phyloP scores from a whole-genome alignment of 345 rosid species.

The Salix dunnii region DNA sequence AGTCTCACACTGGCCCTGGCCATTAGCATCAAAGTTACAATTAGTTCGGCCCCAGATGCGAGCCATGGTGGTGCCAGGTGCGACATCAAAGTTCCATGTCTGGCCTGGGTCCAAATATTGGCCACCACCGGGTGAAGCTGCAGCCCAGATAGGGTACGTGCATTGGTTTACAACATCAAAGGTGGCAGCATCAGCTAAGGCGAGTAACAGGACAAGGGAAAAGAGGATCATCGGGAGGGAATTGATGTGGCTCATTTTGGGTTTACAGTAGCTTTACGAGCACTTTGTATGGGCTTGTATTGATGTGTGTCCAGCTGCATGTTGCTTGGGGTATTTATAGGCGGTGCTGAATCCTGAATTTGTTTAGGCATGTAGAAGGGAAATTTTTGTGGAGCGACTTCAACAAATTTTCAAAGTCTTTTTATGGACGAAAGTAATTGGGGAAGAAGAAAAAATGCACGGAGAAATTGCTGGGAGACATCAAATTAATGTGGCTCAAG shows the following conservation, averaged over 20 bases:
- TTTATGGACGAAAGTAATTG: no score
- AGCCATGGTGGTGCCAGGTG: conserved; percentile 8
- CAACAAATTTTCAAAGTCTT: no score
- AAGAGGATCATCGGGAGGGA: not conserved
- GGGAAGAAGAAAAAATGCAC: no score
- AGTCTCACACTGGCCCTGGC: conserved; percentile 6
- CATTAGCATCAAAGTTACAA: conserved; percentile 8
- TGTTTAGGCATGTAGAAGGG: no score
- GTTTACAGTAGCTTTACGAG: no score
- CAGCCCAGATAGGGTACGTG: conserved; percentile 15
- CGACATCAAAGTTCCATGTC: not conserved
- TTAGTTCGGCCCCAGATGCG: conserved; percentile 26
- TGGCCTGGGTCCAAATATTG: not conserved
- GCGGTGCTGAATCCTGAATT: no score
- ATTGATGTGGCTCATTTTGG: not conserved
- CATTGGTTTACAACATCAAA: conserved; percentile 6
- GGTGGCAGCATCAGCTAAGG: not conserved
- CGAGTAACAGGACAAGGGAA: not conserved
- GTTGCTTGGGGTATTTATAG: no score
- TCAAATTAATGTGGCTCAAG: no score
- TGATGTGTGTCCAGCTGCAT: no score
- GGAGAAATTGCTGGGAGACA: no score
- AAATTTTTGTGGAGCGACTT: no score
- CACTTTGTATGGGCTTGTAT: no score
- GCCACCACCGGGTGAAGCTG: conserved; percentile 14